phyloP scores from a whole-genome alignment of 1,284 basidiomycete genomes.

The Vanrija humicola region DNA sequence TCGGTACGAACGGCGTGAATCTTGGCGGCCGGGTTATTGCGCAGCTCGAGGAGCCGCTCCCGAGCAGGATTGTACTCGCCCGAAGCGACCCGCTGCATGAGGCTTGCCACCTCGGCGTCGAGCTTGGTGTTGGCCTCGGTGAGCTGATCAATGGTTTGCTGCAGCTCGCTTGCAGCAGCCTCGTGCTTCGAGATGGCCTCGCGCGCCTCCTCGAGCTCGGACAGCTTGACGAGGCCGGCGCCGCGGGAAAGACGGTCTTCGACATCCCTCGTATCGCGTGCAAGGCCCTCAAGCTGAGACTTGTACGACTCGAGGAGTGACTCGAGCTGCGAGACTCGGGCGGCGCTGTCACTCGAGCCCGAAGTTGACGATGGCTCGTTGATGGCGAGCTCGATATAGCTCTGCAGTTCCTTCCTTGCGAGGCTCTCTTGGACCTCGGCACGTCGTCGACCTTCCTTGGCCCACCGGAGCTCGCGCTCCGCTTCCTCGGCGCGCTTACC shows the following conservation, averaged over 20 bases:
- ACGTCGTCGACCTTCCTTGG: conserved; percentile 35
- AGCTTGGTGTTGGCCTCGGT: conserved; percentile 49
- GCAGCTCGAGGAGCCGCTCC: conserved; percentile 51
- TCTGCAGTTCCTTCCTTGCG: conserved; percentile 34
- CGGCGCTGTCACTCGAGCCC: conserved; percentile 13
- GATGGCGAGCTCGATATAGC: neutral
- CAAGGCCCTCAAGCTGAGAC: conserved; percentile 27
- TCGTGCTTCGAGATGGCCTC: conserved; percentile 11
- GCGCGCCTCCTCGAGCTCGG: conserved; percentile 26
- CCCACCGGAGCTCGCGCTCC: conserved; percentile 43
- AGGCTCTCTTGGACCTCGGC: conserved; percentile 40
- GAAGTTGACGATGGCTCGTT: too few species aligned
- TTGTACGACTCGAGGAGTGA: conserved; percentile 32
- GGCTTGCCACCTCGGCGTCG: conserved; percentile 50
- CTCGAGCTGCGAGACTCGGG: conserved; percentile 29
- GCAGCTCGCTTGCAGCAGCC: conserved; percentile 4
- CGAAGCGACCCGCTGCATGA: conserved; percentile 51
- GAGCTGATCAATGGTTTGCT: conserved; percentile 33
- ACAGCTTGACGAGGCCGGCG: conserved; percentile 34
- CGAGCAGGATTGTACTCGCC: conserved; percentile 54
- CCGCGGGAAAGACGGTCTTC: conserved; percentile 34
- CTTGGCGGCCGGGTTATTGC: conserved; percentile 51
- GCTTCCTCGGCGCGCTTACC: conserved; percentile 26
- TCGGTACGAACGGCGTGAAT: conserved; percentile 51
- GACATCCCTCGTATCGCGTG: conserved; percentile 32